Percentiles rank a stretch among this genome's conserved stretches.
Evolutionary conservation across 345 rosid species (phyloP).

Genomic region (Luvunga scandens): DNA sequence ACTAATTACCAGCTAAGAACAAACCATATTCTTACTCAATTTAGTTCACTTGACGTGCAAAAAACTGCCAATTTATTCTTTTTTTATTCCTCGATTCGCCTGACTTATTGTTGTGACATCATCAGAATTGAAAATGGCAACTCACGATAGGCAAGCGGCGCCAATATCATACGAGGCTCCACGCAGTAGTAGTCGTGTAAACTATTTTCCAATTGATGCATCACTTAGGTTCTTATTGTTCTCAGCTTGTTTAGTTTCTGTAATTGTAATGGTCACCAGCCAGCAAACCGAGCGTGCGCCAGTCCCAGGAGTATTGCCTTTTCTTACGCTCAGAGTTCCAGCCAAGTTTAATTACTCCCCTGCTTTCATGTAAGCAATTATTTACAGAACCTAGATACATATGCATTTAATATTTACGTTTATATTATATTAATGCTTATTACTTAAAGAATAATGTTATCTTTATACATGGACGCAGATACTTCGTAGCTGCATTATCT

Average conservation of each 20-base stretch:
- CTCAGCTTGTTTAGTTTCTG: conserved; percentile 42
- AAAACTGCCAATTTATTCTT: not conserved
- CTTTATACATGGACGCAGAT: conserved; percentile 39
- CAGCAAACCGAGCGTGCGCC: conserved; percentile 43
- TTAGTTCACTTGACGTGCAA: not conserved
- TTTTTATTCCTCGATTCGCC: not conserved
- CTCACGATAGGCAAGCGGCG: conserved; percentile 14
- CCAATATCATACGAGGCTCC: conserved; percentile 15
- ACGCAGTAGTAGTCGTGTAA: conserved; percentile 8
- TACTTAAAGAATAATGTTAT: too few species aligned
- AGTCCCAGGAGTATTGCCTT: conserved; percentile 17
- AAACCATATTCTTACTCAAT: not conserved
- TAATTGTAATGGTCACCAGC: conserved; percentile 57
- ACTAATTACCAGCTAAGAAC: not conserved
- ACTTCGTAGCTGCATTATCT: conserved; percentile 55
- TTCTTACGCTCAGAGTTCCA: conserved; percentile 3
- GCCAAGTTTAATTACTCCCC: conserved; percentile 72
- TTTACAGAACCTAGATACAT: too few species aligned
- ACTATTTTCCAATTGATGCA: conserved; percentile 33
- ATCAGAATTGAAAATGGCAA: not conserved
- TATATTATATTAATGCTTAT: too few species aligned
- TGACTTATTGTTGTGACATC: too few species aligned
- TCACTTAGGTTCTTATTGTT: conserved; percentile 56
- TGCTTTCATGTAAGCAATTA: conserved; percentile 47
- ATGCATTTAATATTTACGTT: too few species aligned